These are phyloP conservation scores for Fusarium fujikuroi DNA, from an alignment of 2,329 filamentous ascomycete species.

Conservation along the genomic window DNA sequence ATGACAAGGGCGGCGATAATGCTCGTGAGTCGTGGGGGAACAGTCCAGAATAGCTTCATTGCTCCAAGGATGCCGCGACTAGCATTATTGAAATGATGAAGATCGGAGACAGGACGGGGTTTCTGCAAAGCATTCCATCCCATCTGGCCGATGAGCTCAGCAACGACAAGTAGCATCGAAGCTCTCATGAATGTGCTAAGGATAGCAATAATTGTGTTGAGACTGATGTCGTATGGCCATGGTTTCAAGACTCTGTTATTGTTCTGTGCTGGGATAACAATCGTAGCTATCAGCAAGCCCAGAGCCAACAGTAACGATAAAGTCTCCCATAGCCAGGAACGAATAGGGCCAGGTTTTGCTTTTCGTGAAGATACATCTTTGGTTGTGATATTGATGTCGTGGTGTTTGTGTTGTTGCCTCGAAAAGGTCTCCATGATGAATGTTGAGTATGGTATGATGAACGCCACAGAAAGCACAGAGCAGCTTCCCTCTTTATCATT, in stretches of 20 bases:
- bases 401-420: background rate
- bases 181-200: constrained; percentile 16
- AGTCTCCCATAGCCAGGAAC: constrained; percentile 3
- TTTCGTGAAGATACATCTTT: background rate
- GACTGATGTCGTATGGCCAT: constrained; percentile 15
- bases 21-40: background rate
- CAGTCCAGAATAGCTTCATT: background rate
- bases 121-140: background rate
- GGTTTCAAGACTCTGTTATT: background rate
- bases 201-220: constrained; percentile 7
- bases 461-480: background rate
- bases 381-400: background rate
- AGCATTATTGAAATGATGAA: constrained; percentile 2
- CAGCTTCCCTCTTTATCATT: background rate
- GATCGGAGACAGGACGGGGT: background rate
- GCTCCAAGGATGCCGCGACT: constrained; percentile 4
- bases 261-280: background rate
- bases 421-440: background rate
- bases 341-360: background rate
- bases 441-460: background rate
- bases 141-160: background rate
- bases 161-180: constrained; percentile 1
- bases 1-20: background rate
- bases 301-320: background rate
- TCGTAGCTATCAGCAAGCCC: background rate